These are phyloP conservation scores for Delitschia confertaspora DNA, from an alignment of 495 filamentous ascomycete genomes.

Conservation along the genomic window DNA sequence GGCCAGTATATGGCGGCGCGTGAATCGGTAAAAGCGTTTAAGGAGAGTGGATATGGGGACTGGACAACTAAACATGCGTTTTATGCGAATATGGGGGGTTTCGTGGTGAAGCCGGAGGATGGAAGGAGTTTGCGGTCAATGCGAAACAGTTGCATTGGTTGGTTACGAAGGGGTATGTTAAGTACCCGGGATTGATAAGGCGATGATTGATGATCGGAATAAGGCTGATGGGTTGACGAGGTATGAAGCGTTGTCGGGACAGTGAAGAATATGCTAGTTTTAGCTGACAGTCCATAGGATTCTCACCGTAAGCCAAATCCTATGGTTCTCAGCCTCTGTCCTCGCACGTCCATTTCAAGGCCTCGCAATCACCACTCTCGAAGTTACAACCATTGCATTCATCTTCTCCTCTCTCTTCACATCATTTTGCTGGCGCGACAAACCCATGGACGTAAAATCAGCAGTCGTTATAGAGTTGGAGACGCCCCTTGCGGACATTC, in stretches of 20 bases:
- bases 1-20: slow-evolving; percentile 36
- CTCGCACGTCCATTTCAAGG: slow-evolving; percentile 19
- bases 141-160: slow-evolving; percentile 31
- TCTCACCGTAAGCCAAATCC: slow-evolving; percentile 26
- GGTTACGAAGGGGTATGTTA: slow-evolving; percentile 21
- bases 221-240: slow-evolving; percentile 29
- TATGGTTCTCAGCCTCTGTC: slow-evolving; percentile 27
- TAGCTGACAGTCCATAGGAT: slow-evolving; percentile 5
- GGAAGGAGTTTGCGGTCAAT: slow-evolving; percentile 29
- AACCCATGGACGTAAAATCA: slow-evolving; percentile 26
- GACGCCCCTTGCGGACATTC: slow-evolving; percentile 17
- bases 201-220: slow-evolving; percentile 28
- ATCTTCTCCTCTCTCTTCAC: slow-evolving; percentile 26
- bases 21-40: slow-evolving; percentile 25
- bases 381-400: slow-evolving; percentile 27
- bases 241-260: not conserved
- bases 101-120: slow-evolving; percentile 19
- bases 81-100: slow-evolving; percentile 36
- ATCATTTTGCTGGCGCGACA: slow-evolving; percentile 29
- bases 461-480: slow-evolving; percentile 11
- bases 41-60: not conserved
- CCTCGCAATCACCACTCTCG: slow-evolving; percentile 27
- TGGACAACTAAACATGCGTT: slow-evolving; percentile 34
- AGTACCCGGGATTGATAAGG: slow-evolving; percentile 12
- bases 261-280: not conserved